A percentile compares a stretch with the other conserved stretches of the same genome.
These are phyloP conservation scores for Penicillium sp. DNA, from an alignment of 2,329 filamentous ascomycete genomes.

Conservation along the genomic window DNA sequence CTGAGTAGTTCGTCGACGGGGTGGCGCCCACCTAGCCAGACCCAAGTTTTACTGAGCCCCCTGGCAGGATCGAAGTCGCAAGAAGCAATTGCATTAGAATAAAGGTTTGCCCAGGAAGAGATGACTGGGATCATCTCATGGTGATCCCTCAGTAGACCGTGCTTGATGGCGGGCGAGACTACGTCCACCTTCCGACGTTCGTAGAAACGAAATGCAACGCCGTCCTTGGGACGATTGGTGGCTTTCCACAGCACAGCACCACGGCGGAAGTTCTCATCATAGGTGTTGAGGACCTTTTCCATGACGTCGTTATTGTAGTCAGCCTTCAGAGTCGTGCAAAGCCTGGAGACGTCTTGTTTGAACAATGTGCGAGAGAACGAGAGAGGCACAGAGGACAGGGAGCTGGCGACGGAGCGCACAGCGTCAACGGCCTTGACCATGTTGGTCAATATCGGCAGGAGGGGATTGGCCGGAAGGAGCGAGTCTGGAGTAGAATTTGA, in stretches of 20 bases:
- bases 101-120: slow-evolving; percentile 8
- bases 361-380: neutral
- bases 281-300: slow-evolving; percentile 4
- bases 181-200: slow-evolving; percentile 10
- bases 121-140: slow-evolving; percentile 9
- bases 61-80: slow-evolving; percentile 11
- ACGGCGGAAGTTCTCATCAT: slow-evolving; percentile 7
- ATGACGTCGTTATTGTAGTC: neutral
- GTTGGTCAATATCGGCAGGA: neutral
- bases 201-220: slow-evolving; percentile 12
- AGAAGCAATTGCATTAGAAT: slow-evolving; percentile 6
- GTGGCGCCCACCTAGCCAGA: slow-evolving; percentile 9
- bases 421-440: neutral
- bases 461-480: neutral
- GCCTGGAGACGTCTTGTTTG: slow-evolving; percentile 7
- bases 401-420: neutral
- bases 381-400: neutral
- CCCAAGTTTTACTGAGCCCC: slow-evolving; percentile 11
- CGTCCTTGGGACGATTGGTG: slow-evolving; percentile 8
- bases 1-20: neutral
- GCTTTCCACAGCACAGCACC: slow-evolving; percentile 12
- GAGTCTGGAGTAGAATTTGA: neutral
- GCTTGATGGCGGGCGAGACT: slow-evolving; percentile 1
- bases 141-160: neutral
- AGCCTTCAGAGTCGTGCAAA: neutral